phyloP scores from a whole-genome alignment of 257 asterid genomes.

The Scutellaria minor region DNA sequence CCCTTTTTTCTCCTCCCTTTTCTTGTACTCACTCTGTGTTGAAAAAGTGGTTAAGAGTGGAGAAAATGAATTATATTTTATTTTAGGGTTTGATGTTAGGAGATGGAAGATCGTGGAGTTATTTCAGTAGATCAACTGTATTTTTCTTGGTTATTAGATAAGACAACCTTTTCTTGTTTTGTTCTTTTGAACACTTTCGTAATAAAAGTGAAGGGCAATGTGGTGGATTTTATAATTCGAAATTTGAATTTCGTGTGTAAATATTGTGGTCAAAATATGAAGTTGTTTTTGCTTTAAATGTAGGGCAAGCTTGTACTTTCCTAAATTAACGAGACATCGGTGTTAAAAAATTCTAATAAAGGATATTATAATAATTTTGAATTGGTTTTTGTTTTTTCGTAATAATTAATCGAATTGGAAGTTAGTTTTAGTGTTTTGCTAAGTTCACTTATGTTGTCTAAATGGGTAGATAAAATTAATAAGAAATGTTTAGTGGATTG shows the following conservation, averaged over 20 bases:
- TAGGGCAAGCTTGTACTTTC: too few relatives aligned
- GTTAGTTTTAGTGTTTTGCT: slow-evolving; percentile 1
- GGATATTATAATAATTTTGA: neutral
- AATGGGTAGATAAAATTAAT: neutral
- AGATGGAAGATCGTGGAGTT: slow-evolving; percentile 32
- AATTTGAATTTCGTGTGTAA: too few relatives aligned
- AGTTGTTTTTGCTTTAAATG: too few relatives aligned
- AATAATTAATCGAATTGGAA: neutral
- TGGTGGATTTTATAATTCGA: too few relatives aligned
- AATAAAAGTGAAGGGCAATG: neutral
- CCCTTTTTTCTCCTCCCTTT: slow-evolving; percentile 38
- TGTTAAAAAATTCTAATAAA: neutral
- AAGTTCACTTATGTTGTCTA: neutral
- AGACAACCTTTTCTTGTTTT: slow-evolving; percentile 27
- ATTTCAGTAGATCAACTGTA: slow-evolving; percentile 41
- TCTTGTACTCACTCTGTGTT: slow-evolving; percentile 16
- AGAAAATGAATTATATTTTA: slow-evolving; percentile 21
- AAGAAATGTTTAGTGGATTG: neutral
- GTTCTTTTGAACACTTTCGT: slow-evolving; percentile 10
- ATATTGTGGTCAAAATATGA: too few relatives aligned
- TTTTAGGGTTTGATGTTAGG: slow-evolving; percentile 46
- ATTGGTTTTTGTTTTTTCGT: neutral
- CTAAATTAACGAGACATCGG: too few relatives aligned
- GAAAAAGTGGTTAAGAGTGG: slow-evolving; percentile 38
- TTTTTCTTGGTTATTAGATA: slow-evolving; percentile 27